These are phyloP conservation scores for Vitis riparia DNA, from an alignment of 164 flowering plant genomes.

Conservation along the genomic window DNA sequence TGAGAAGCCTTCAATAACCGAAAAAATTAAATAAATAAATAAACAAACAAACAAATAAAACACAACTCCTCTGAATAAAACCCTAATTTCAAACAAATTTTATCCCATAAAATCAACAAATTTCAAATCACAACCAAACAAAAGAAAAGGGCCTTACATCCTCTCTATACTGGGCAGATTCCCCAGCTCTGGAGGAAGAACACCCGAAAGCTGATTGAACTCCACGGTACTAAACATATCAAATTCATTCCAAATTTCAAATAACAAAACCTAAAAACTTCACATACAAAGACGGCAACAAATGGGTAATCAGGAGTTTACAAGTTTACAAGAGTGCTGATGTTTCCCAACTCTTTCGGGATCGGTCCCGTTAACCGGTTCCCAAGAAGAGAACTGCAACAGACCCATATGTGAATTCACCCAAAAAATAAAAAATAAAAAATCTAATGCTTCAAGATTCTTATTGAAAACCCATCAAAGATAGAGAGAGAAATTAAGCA, in stretches of 20 bases:
- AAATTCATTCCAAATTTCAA: background rate
- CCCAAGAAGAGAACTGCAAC: conserved; percentile 52
- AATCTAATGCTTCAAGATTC: background rate
- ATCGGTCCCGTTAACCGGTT: conserved; percentile 71
- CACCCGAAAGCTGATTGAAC: conserved; percentile 34
- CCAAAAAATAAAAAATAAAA: too few relatives aligned
- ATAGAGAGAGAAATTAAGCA: background rate
- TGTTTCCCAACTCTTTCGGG: conserved; percentile 61
- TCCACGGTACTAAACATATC: conserved; percentile 13
- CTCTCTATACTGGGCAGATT: conserved; percentile 17
- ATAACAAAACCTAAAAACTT: background rate
- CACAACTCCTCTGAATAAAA: background rate
- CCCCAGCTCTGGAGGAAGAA: conserved; percentile 45
- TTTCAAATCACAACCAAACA: too few relatives aligned
- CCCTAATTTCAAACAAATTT: too few relatives aligned
- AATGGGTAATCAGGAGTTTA: conserved; percentile 15
- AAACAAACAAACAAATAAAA: background rate
- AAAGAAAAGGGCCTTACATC: conserved; percentile 14
- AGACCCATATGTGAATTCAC: too few relatives aligned
- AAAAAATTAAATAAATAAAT: too few relatives aligned
- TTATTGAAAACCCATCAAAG: background rate
- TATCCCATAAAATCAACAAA: background rate
- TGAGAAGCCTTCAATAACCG: conserved; percentile 21
- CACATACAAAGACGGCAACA: too few relatives aligned
- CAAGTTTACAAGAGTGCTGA: conserved; percentile 48